Percentiles rank a stretch among this genome's conserved stretches.
Conservation (phyloP, 2,329 filamentous ascomycete genomes). For the Colletotrichum euphorbiae region DNA sequence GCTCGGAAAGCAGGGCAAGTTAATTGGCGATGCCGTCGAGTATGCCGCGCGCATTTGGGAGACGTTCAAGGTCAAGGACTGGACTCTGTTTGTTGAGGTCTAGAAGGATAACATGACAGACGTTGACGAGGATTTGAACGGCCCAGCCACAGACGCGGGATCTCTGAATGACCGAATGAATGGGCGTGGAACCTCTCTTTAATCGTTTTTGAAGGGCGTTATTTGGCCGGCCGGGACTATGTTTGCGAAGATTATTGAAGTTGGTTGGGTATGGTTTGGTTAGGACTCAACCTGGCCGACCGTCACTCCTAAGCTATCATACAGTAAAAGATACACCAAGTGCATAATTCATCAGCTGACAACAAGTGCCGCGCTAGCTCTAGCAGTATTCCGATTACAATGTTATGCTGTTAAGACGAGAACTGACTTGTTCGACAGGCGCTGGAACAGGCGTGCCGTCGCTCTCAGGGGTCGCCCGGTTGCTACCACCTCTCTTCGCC, state of each 20-base stretch:
- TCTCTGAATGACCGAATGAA: not conserved
- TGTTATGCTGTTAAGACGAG: constrained; percentile 10
- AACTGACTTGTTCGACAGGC: constrained; percentile 5
- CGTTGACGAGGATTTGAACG: not conserved
- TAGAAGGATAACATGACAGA: constrained; percentile 37
- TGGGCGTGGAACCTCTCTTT: not conserved
- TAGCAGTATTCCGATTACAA: not conserved
- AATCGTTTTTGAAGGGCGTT: constrained; percentile 9
- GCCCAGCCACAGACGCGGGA: not conserved
- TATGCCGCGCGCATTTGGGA: constrained; percentile 76
- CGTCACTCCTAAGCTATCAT: not conserved
- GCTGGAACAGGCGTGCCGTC: constrained; percentile 7
- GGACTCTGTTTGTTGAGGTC: constrained; percentile 74
- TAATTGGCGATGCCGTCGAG: constrained; percentile 77
- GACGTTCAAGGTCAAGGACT: constrained; percentile 83
- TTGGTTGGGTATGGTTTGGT: not conserved
- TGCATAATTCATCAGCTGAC: not conserved
- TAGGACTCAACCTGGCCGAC: not conserved
- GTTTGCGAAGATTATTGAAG: not conserved
- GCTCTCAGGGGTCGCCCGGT: constrained; percentile 37
- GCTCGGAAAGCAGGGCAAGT: constrained; percentile 72
- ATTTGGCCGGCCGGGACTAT: not conserved
- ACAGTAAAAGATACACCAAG: not conserved
- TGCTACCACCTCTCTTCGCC: constrained; percentile 59
- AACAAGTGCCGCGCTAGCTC: not conserved